Conservation (phyloP, 2,329 filamentous ascomycete genomes). For the Fusarium incarnatum region DNA sequence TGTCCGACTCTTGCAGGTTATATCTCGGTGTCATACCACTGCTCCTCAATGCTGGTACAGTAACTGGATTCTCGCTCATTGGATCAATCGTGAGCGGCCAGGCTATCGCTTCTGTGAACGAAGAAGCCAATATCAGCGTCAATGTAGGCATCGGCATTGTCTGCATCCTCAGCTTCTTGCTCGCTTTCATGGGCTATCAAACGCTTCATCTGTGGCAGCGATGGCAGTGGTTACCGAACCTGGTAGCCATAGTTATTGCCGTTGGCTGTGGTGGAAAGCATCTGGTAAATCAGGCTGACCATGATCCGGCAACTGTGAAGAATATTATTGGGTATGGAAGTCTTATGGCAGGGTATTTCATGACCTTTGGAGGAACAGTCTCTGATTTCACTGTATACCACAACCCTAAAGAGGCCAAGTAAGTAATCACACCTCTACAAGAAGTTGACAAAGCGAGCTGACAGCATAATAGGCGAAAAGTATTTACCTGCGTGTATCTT, state of each 20-base stretch:
- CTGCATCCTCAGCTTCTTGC: conserved; percentile 62
- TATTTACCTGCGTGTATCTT: conserved; percentile 56
- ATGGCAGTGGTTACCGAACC: conserved; percentile 67
- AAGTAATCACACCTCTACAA: neutral
- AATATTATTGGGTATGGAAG: conserved; percentile 59
- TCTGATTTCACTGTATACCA: conserved; percentile 71
- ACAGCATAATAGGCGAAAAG: conserved; percentile 44
- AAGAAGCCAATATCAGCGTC: conserved; percentile 58
- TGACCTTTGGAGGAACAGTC: conserved; percentile 66
- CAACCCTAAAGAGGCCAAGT: conserved; percentile 40
- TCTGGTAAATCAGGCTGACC: conserved; percentile 59
- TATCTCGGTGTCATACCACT: conserved; percentile 65
- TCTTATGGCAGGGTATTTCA: conserved; percentile 63
- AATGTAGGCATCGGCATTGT: conserved; percentile 68
- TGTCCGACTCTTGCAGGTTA: conserved; percentile 43
- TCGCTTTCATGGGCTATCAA: conserved; percentile 67
- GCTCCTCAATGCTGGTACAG: conserved; percentile 66
- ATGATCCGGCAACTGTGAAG: conserved; percentile 52
- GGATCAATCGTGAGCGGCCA: conserved; percentile 68
- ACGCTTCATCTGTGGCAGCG: conserved; percentile 66
- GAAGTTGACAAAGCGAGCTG: conserved; percentile 49
- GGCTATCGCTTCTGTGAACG: conserved; percentile 61
- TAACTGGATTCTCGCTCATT: conserved; percentile 69
- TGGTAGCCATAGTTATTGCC: conserved; percentile 63
- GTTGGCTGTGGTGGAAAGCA: conserved; percentile 65